Conservation (phyloP, 1,284 basidiomycete genomes). For the Mycosarcoma mackinlayi region DNA sequence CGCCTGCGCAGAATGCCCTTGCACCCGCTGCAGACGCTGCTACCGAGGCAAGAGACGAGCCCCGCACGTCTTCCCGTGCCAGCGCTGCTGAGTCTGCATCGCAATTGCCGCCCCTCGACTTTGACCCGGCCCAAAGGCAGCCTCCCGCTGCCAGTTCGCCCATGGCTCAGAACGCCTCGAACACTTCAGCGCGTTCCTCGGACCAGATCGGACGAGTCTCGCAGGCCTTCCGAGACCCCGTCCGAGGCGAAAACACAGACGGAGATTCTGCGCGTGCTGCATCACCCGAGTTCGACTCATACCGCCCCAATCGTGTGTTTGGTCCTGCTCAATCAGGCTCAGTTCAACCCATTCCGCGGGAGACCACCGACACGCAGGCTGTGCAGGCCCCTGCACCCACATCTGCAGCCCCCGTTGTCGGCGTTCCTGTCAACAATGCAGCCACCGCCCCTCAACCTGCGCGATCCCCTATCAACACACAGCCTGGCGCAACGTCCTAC, state of each 20-base stretch:
- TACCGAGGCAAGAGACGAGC: conserved; percentile 6
- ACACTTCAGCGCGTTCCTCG: conserved; percentile 10
- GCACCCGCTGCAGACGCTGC: conserved; percentile 1
- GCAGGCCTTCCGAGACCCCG: conserved; percentile 29
- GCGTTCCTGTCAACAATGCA: conserved; percentile 17
- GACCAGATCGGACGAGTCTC: conserved; percentile 15
- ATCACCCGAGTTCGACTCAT: conserved; percentile 22
- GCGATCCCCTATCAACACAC: conserved; percentile 12
- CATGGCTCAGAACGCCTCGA: conserved; percentile 1
- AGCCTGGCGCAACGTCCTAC: background rate
- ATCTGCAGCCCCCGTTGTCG: conserved; percentile 16
- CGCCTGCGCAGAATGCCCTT: conserved; percentile 37
- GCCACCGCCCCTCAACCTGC: conserved; percentile 11
- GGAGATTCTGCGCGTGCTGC: conserved; percentile 8
- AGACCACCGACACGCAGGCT: conserved; percentile 3
- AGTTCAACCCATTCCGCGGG: conserved; percentile 1
- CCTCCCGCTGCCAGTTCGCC: conserved; percentile 3
- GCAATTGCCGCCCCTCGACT: conserved; percentile 52
- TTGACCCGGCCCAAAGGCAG: conserved; percentile 25
- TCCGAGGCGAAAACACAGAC: conserved; percentile 13
- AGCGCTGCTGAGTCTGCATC: conserved; percentile 18
- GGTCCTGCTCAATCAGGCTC: conserved; percentile 16
- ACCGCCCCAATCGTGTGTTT: conserved; percentile 16
- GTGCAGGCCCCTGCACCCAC: conserved; percentile 10
- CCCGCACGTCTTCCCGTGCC: conserved; percentile 21